Evolutionary conservation across 305 asterid species (phyloP).

Genomic region (Fraxinus platypoda): DNA sequence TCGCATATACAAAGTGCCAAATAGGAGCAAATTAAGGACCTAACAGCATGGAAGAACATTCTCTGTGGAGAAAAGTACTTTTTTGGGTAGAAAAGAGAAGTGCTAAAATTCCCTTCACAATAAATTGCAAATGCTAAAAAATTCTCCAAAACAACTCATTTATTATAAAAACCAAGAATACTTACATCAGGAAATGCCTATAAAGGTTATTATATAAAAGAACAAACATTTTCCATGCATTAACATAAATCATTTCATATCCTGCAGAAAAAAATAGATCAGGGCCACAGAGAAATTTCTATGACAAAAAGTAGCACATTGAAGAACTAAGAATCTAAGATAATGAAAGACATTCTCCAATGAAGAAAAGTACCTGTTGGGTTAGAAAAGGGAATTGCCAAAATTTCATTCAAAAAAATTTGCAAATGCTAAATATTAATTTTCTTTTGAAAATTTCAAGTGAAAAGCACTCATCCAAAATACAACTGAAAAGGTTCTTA

Average conservation of each 20-base stretch:
- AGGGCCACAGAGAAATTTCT: background rate
- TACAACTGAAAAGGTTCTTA: background rate
- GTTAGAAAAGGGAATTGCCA: background rate
- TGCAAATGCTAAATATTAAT: background rate
- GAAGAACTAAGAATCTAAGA: conserved; percentile 5
- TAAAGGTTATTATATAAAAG: background rate
- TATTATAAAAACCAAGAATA: background rate
- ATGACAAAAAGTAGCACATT: background rate
- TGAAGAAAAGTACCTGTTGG: background rate
- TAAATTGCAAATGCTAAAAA: background rate
- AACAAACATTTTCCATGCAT: background rate
- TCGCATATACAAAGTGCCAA: background rate
- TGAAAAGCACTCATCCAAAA: background rate
- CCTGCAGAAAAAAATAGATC: background rate
- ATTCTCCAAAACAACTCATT: background rate
- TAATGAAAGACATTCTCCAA: background rate
- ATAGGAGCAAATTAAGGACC: background rate
- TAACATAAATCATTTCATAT: background rate
- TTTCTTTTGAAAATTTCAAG: background rate
- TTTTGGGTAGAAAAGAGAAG: background rate
- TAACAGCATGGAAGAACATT: background rate
- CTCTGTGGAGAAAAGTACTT: background rate
- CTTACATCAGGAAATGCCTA: background rate
- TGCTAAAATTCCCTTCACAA: background rate
- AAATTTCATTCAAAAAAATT: background rate